A percentile compares a stretch with the other conserved stretches of the same genome.
These are phyloP conservation scores for Aspergillus heteromorphus DNA, from an alignment of 495 filamentous ascomycete genomes.

Conservation along the genomic window DNA sequence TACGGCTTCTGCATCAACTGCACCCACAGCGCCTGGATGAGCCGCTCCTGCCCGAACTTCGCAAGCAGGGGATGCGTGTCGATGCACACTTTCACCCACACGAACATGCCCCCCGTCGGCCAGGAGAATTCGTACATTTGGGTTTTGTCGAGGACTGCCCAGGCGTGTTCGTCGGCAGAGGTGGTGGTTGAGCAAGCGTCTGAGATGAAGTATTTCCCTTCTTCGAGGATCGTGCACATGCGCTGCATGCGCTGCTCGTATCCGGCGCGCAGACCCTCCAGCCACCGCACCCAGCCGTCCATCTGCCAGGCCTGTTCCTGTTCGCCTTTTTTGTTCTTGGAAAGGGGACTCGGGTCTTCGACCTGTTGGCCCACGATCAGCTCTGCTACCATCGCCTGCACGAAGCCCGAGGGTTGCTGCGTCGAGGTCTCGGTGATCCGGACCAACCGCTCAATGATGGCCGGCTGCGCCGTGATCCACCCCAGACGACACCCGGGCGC, in stretches of 20 bases:
- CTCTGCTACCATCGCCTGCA: conserved; percentile 73
- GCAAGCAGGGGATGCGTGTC: conserved; percentile 64
- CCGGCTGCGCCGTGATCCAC: conserved; percentile 78
- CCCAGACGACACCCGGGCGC: conserved; percentile 71
- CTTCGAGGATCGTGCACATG: conserved; percentile 68
- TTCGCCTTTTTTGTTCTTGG: conserved; percentile 17
- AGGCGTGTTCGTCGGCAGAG: conserved; percentile 46
- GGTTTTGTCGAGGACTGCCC: conserved; percentile 61
- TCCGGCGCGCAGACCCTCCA: conserved; percentile 69
- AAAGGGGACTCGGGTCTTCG: conserved; percentile 6
- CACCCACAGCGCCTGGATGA: conserved; percentile 63
- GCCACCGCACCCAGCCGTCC: conserved; percentile 85
- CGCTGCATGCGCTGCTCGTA: conserved; percentile 78
- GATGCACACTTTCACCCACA: conserved; percentile 71
- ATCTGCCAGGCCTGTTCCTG: conserved; percentile 63
- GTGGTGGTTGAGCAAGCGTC: conserved; percentile 25
- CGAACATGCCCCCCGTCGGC: conserved; percentile 90
- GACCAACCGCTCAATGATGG: conserved; percentile 64
- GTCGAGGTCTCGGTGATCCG: conserved; percentile 70
- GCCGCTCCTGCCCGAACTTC: conserved; percentile 31
- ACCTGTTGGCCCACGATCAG: conserved; percentile 65
- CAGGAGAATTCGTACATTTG: conserved; percentile 67
- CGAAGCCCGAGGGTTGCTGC: conserved; percentile 82
- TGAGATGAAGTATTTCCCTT: conserved; percentile 53
- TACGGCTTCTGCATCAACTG: conserved; percentile 65